phyloP scores from a whole-genome alignment of 2,329 filamentous ascomycete species.

The Talaromyces marneffei region DNA sequence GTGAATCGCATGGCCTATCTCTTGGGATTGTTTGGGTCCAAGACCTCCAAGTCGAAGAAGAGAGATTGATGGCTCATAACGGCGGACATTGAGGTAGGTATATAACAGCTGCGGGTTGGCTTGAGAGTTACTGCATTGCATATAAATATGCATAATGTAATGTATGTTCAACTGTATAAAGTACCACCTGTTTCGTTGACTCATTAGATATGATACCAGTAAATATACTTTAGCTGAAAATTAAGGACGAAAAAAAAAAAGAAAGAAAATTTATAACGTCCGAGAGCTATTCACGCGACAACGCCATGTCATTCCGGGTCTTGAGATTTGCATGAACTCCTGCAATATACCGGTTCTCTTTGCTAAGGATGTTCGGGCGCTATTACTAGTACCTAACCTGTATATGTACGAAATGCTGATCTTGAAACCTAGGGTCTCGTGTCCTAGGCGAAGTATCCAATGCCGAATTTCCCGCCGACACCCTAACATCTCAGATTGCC shows the following conservation, averaged over 20 bases:
- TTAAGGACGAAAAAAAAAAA: too few species aligned
- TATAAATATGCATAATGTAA: neutral
- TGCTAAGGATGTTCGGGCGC: neutral
- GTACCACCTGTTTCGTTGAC: too few species aligned
- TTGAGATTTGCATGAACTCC: neutral
- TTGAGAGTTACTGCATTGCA: neutral
- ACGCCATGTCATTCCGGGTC: too few species aligned
- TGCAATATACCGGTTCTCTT: too few species aligned
- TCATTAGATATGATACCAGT: too few species aligned
- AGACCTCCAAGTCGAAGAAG: slow-evolving; percentile 16
- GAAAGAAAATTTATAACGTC: too few species aligned
- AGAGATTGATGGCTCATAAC: neutral
- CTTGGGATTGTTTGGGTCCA: slow-evolving; percentile 51
- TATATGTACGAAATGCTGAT: neutral
- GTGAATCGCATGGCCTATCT: slow-evolving; percentile 54
- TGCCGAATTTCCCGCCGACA: neutral
- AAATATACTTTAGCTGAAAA: too few species aligned
- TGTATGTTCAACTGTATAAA: neutral
- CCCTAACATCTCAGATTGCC: neutral
- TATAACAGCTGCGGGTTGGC: neutral
- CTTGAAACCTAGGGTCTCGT: neutral
- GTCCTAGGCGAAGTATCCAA: neutral
- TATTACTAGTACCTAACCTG: neutral
- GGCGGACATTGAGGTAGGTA: neutral
- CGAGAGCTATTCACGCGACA: too few species aligned